Evolutionary conservation across 75 land plant genomes (phyloP), one percentile per base, ranked within the genome.

Genomic region (Picea glauca): DNA sequence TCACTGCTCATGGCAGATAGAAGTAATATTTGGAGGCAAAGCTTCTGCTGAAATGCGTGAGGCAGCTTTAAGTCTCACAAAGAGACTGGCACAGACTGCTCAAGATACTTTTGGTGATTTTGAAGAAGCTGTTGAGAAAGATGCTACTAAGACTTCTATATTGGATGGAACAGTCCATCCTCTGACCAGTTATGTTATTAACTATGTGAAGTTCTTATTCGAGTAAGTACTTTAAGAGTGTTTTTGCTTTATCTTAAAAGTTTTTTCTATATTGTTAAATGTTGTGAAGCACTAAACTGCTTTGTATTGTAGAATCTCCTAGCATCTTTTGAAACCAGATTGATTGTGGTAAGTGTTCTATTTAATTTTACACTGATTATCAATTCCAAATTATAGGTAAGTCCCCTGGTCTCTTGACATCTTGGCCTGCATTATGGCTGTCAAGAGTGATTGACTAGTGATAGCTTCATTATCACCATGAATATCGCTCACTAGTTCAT

Each of bases 111-210:
- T 96, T 84, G 88, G 87, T 83, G 99, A 94, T 81, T 96, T 94
- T 87, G 91, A 88, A 83, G 99, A 94, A 59, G 94, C 91, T 14
- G 98, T 96, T 78, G 99, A 94, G 80, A 96, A 96, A 72, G 99
- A 96, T 86, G 91, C 94, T 11, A 88, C 98, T 35, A 96, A 90
- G 80, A 96, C 94, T 26, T 82, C 90, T 17, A 97, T 96, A 43
- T 57, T 75, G 62, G 99, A 96, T 89, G 99, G 99, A 75, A 94
- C 97, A 50, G 98, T 96, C 14, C 99, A 96, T 83, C 98, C 98
- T 73, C 83, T 96, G 74, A 96, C 95, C 11, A 96, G 98, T 82
- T 96, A 96, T 85, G 99, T 96, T 38, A 94, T 96, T 77, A 96
- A 96, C 72, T 96, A 96, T 76, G 95, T 94, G 77, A 96, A 96